Percentiles rank a stretch among this genome's conserved stretches.
Conservation (phyloP, 2,329 filamentous ascomycete genomes). For the Aspergillus sp. region DNA sequence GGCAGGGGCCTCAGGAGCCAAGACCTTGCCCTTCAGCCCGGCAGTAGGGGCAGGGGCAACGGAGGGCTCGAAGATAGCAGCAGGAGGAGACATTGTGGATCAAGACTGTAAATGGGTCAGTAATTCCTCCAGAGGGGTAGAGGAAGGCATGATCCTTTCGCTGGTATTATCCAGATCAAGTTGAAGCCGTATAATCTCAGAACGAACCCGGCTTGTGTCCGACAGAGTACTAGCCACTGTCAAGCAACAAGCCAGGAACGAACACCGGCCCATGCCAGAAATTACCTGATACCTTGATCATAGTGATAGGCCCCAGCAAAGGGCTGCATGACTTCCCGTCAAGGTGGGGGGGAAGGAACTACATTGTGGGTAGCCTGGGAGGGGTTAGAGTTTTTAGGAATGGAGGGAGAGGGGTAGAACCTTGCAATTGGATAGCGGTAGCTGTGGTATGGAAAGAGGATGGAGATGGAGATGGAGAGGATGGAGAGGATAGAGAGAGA, state of each 20-base stretch:
- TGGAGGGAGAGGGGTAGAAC: conserved; percentile 8
- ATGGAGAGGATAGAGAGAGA: conserved; percentile 1
- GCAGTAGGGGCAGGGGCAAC: conserved; percentile 29
- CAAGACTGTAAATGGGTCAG: conserved; percentile 26
- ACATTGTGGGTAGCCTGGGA: background rate
- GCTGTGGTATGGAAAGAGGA: conserved; percentile 1
- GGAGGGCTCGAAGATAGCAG: conserved; percentile 51
- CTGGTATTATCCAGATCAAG: conserved; percentile 99
- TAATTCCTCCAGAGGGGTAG: conserved; percentile 31
- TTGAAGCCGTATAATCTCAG: conserved; percentile 84
- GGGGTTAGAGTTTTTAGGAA: background rate
- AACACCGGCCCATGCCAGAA: conserved; percentile 58
- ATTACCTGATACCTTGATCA: conserved; percentile 42
- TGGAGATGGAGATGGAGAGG: background rate
- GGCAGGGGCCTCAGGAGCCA: conserved; percentile 33
- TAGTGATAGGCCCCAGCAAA: conserved; percentile 31
- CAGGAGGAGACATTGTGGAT: conserved; percentile 66
- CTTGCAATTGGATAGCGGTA: no score
- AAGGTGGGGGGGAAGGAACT: background rate
- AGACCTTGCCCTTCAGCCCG: conserved; percentile 35
- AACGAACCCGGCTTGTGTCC: conserved; percentile 23
- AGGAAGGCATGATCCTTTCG: conserved; percentile 95
- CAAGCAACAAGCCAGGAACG: conserved; percentile 30
- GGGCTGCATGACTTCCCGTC: conserved; percentile 30
- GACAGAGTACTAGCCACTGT: background rate